Base-by-base conservation (phyloP, 2,329 filamentous ascomycete genomes). In the Microdochium paspali region DNA sequence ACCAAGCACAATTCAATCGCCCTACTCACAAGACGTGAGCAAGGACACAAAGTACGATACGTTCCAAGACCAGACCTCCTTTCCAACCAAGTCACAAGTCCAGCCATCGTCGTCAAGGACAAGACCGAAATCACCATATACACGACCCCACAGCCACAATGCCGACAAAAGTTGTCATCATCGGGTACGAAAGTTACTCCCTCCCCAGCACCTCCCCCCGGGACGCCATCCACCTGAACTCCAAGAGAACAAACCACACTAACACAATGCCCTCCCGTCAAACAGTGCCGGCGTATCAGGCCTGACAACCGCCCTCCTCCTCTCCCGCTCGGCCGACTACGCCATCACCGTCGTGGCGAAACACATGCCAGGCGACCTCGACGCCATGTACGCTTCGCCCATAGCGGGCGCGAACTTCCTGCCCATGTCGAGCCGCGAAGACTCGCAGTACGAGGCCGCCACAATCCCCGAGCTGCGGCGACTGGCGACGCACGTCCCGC, bases 341-440 rank as follows among this genome's bases (percentile, higher is more conserved):
- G 51, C 39, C 31, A 48, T 94, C 53, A 90, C 86, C 0, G 72
- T 94, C 30, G 71, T 89, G 26, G 85, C 88, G 4, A 94, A 91
- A 60, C 86, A 95, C 62, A 93, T 95, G 85, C 90, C 90, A 0
- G 90, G 90, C 30, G 90, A 96, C 69, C 93, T 91, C 65, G 86
- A 91, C 54, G 84, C 90, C 55, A 85, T 94, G 71, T 96, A 95
- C 63, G 84, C 87, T 1, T 94, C 87, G 5, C 58, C 58, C 3
- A 56, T 53, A 44, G 58, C 62, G 20, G 62, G 62, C 20, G 62
- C 62, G 10, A 63, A 64, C 44, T 58, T 62, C 28, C 26, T 63
- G 24, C 59, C 60, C 61, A 32, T 58, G 15, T 53, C 48, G 24
- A 49, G 55, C 44, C 50, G 56, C 47, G 54, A 56, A 23, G 62